Evolutionary conservation across 768 basidiomycete species (phyloP).

Genomic region (Mrakia frigida): DNA sequence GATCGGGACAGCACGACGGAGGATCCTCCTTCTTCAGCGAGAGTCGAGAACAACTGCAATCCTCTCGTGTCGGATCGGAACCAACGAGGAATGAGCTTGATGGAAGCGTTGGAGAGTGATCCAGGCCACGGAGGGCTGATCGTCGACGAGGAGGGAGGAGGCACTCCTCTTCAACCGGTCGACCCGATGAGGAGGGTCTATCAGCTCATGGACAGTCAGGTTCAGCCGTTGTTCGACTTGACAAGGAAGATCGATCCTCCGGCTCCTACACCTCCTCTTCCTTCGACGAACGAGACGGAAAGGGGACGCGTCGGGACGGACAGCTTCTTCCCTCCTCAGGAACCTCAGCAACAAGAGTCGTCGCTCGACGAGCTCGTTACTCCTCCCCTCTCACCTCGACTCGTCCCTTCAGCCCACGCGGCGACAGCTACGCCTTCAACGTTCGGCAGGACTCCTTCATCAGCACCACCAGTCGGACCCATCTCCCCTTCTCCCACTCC

Average conservation of each 20-base stretch:
- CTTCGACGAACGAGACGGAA: background rate
- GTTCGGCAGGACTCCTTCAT: background rate
- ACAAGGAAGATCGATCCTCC: constrained; percentile 7
- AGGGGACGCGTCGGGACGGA: background rate
- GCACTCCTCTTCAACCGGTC: too few species aligned
- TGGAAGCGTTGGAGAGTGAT: background rate
- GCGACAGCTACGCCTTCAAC: background rate
- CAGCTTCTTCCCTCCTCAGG: background rate
- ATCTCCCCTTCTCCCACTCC: background rate
- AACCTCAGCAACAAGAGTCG: background rate
- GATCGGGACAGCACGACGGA: background rate
- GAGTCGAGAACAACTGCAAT: too few species aligned
- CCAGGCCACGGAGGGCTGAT: background rate
- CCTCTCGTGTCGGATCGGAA: too few species aligned
- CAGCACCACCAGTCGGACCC: background rate
- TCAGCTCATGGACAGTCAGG: too few species aligned
- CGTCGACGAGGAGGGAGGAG: background rate
- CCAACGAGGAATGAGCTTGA: background rate
- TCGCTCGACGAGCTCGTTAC: background rate
- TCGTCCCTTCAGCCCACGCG: background rate
- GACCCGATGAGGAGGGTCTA: background rate
- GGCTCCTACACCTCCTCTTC: background rate
- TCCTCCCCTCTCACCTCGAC: background rate
- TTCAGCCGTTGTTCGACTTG: background rate
- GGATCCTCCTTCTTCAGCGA: background rate